These are phyloP conservation scores for Starmerella riodocensis DNA, from an alignment of 805 yeast species.

Conservation along the genomic window DNA sequence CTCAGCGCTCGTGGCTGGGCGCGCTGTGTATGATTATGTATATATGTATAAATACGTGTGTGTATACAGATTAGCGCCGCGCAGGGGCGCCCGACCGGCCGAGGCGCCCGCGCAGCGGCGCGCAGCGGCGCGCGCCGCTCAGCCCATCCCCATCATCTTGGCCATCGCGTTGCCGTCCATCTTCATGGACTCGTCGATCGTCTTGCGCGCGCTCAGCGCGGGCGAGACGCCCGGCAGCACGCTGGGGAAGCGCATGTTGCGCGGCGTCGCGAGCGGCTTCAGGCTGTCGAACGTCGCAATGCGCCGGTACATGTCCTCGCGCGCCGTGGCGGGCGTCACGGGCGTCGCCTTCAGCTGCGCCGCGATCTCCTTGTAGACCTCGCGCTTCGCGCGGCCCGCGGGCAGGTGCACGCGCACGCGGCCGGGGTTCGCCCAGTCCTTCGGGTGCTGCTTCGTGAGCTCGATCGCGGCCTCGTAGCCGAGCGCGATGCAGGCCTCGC, in stretches of 20 bases:
- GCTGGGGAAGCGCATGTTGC: slow-evolving; percentile 72
- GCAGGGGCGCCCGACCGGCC: too few species aligned
- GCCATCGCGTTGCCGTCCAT: slow-evolving; percentile 15
- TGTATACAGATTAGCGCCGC: too few species aligned
- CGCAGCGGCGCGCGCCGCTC: too few species aligned
- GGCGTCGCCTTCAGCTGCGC: slow-evolving; percentile 52
- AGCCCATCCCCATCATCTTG: slow-evolving; percentile 16
- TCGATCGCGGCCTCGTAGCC: slow-evolving; percentile 28
- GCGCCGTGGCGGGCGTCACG: slow-evolving; percentile 51
- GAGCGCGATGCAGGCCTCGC: slow-evolving; percentile 47
- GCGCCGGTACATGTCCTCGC: slow-evolving; percentile 17
- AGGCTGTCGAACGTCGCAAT: slow-evolving; percentile 24
- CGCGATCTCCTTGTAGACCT: slow-evolving; percentile 46
- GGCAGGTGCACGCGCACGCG: slow-evolving; percentile 60
- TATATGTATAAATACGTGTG: too few species aligned
- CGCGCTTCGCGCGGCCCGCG: slow-evolving; percentile 44
- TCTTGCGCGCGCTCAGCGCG: slow-evolving; percentile 70
- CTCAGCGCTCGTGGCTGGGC: too few species aligned
- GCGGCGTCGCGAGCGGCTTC: slow-evolving; percentile 56
- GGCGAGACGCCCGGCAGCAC: slow-evolving; percentile 82
- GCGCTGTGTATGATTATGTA: too few species aligned
- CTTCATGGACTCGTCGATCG: slow-evolving; percentile 35
- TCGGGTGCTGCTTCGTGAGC: slow-evolving; percentile 83
- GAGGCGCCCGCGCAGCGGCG: too few species aligned
- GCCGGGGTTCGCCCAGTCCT: slow-evolving; percentile 97